These are phyloP conservation scores for Mimosa bimucronata DNA, from an alignment of 306 rosid species.

Conservation along the genomic window DNA sequence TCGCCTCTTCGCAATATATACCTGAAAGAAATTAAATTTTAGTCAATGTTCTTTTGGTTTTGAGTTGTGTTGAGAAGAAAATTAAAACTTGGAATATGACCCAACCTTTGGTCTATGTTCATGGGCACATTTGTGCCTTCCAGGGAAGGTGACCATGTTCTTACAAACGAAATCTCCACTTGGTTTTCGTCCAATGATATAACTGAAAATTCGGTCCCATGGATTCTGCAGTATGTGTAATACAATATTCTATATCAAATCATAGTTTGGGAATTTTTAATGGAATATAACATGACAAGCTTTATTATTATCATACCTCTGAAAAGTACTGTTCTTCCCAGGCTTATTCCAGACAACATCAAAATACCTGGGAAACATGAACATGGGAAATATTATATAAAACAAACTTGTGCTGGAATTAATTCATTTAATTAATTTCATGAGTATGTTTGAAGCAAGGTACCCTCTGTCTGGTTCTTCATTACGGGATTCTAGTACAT, in stretches of 20 bases:
- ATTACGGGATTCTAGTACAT: slow-evolving; percentile 54
- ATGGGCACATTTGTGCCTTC: slow-evolving; percentile 47
- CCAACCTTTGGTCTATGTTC: slow-evolving; percentile 77
- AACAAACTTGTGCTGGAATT: background rate
- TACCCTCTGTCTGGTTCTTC: slow-evolving; percentile 67
- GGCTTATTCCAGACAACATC: slow-evolving; percentile 69
- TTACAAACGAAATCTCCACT: slow-evolving; percentile 71
- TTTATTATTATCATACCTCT: slow-evolving; percentile 49
- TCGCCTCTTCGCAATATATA: slow-evolving; percentile 59
- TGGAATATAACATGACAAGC: background rate
- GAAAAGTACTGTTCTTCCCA: background rate
- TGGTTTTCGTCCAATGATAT: slow-evolving; percentile 39
- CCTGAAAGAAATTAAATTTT: slow-evolving; percentile 40
- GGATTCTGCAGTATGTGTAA: slow-evolving; percentile 47
- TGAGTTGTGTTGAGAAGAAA: background rate
- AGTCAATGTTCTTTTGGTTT: background rate
- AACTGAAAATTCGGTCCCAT: slow-evolving; percentile 51
- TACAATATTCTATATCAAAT: background rate
- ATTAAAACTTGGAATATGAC: background rate
- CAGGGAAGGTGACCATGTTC: slow-evolving; percentile 54
- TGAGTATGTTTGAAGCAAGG: background rate
- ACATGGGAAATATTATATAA: background rate
- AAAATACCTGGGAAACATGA: slow-evolving; percentile 57
- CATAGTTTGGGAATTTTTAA: background rate
- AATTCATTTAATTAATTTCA: background rate